phyloP scores from a whole-genome alignment of 768 basidiomycete species.

The Hydnomerulius pinastri region DNA sequence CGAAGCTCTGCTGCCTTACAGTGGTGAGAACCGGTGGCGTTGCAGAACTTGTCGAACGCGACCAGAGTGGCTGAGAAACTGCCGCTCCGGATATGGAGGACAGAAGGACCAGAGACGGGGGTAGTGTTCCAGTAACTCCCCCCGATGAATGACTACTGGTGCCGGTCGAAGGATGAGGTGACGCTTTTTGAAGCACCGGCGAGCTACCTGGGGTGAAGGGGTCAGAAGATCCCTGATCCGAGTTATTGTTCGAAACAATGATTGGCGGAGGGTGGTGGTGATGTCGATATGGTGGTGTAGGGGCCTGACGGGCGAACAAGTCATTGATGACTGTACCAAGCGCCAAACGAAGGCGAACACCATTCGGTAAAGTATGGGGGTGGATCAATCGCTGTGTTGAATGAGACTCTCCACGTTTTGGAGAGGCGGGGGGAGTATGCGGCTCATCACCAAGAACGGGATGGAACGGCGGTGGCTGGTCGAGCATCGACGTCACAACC shows the following conservation, averaged over 20 bases:
- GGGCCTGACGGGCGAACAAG: slow-evolving; percentile 72
- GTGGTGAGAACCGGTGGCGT: neutral
- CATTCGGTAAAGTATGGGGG: slow-evolving; percentile 74
- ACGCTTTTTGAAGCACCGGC: slow-evolving; percentile 22
- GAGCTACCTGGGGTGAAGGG: slow-evolving; percentile 23
- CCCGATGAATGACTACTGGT: slow-evolving; percentile 20
- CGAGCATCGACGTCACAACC: slow-evolving; percentile 78
- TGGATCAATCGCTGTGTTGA: slow-evolving; percentile 37
- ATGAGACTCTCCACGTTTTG: slow-evolving; percentile 35
- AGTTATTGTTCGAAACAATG: slow-evolving; percentile 27
- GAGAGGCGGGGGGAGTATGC: slow-evolving; percentile 53
- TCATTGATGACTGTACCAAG: slow-evolving; percentile 81
- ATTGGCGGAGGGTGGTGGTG: slow-evolving; percentile 38
- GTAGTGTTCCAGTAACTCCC: slow-evolving; percentile 20
- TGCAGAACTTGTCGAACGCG: slow-evolving; percentile 1
- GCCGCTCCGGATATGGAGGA: slow-evolving; percentile 29
- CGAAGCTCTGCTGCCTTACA: slow-evolving; percentile 12
- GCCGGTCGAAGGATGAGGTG: slow-evolving; percentile 25
- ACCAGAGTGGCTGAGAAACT: slow-evolving; percentile 5
- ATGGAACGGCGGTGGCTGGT: slow-evolving; percentile 69
- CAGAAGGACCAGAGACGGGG: slow-evolving; percentile 30
- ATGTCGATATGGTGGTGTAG: slow-evolving; percentile 38
- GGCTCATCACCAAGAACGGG: slow-evolving; percentile 57
- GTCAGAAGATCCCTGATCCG: slow-evolving; percentile 26
- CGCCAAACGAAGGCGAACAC: slow-evolving; percentile 75